These are phyloP conservation scores for Ophiostoma triangulosporum DNA, from an alignment of 2,329 filamentous ascomycete species.

Conservation along the genomic window DNA sequence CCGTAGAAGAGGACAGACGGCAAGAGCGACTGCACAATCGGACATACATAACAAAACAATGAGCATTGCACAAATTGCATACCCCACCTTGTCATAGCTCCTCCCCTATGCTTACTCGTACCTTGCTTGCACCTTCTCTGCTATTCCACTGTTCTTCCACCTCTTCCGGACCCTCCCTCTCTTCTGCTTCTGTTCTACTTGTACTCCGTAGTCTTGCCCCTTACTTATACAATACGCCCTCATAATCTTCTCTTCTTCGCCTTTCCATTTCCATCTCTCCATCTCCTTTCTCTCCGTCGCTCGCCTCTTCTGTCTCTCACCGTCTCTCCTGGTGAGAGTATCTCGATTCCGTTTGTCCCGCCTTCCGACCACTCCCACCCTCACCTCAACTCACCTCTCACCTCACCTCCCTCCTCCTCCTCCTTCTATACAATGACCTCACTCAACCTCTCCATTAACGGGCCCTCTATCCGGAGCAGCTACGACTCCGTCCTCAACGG, in stretches of 20 bases:
- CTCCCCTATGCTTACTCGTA: neutral
- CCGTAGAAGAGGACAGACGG: neutral
- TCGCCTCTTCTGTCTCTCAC: neutral
- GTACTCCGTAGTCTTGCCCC: constrained; percentile 1
- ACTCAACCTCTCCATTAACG: constrained; percentile 66
- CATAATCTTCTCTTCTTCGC: neutral
- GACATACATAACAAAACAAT: neutral
- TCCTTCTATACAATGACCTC: constrained; percentile 48
- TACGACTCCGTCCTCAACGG: constrained; percentile 47
- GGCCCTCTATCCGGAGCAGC: constrained; percentile 73
- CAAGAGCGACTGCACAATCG: neutral
- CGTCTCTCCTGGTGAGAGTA: neutral
- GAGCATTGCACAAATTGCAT: neutral
- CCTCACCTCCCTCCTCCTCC: neutral
- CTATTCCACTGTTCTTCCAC: constrained; percentile 5
- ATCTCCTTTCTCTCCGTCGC: neutral
- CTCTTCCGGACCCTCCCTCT: constrained; percentile 4
- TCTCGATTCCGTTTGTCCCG: neutral
- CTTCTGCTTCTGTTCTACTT: neutral
- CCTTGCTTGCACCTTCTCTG: neutral
- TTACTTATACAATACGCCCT: neutral
- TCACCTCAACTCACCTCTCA: neutral
- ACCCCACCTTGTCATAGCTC: neutral
- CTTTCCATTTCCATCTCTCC: neutral
- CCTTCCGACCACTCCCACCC: neutral